These are phyloP conservation scores for Ulvella scutata DNA, from an alignment of 139 green algal species.

Conservation along the genomic window DNA sequence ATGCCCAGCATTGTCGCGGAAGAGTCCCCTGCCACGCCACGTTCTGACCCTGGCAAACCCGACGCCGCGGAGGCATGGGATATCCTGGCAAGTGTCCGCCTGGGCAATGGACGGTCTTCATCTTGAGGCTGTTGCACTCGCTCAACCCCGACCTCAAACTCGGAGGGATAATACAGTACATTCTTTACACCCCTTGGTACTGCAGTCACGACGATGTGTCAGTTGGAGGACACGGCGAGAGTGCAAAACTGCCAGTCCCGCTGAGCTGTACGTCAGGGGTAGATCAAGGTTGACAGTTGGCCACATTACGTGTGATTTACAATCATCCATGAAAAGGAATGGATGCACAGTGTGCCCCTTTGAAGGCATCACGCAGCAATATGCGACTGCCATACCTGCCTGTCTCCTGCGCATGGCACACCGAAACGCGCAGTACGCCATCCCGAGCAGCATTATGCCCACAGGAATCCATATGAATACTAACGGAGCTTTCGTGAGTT, in stretches of 20 bases:
- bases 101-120: neutral
- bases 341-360: too few relatives aligned
- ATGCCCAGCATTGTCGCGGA: neutral
- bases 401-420: neutral
- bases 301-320: too few relatives aligned
- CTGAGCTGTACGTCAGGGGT: too few relatives aligned
- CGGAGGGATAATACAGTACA: neutral
- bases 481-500: neutral
- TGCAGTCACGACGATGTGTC: neutral
- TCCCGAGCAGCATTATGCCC: neutral
- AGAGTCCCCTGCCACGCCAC: neutral
- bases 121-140: neutral
- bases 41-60: neutral
- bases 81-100: neutral
- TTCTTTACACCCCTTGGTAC: neutral
- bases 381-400: neutral
- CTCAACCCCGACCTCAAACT: neutral
- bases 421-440: neutral
- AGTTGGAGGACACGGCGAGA: too few relatives aligned
- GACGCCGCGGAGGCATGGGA: neutral
- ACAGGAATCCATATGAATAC: neutral
- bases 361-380: too few relatives aligned
- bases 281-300: too few relatives aligned
- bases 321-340: too few relatives aligned
- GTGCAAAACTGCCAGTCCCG: too few relatives aligned